Conservation (phyloP, 306 rosid species). For the Abrus pulchellus region DNA sequence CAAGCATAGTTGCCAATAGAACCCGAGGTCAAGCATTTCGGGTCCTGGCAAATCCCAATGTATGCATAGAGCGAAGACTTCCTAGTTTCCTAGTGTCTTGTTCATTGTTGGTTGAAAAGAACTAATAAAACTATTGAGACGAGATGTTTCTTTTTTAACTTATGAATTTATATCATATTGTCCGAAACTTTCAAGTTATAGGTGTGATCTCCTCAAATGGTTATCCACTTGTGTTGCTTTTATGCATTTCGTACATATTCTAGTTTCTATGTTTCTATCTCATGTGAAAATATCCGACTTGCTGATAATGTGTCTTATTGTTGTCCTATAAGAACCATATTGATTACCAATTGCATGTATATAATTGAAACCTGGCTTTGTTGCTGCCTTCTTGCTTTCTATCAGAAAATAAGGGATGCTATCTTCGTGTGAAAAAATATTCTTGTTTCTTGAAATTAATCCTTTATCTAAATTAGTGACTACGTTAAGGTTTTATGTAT, state of each 20-base stretch:
- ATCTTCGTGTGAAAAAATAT: constrained; percentile 10
- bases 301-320: constrained; percentile 16
- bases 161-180: neutral
- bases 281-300: constrained; percentile 12
- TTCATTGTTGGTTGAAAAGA: constrained; percentile 32
- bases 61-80: constrained; percentile 61
- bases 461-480: constrained; percentile 14
- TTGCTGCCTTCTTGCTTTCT: constrained; percentile 30
- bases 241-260: neutral
- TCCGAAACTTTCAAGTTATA: constrained; percentile 25
- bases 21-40: constrained; percentile 72
- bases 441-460: neutral
- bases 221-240: constrained; percentile 25
- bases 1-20: constrained; percentile 55
- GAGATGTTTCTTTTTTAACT: constrained; percentile 28
- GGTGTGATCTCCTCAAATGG: constrained; percentile 1
- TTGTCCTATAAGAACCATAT: constrained; percentile 4
- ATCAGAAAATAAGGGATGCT: constrained; percentile 28
- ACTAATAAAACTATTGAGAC: constrained; percentile 13
- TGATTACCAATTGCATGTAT: constrained; percentile 21
- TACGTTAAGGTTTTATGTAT: neutral
- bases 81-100: constrained; percentile 25
- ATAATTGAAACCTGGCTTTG: constrained; percentile 8
- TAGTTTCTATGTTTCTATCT: constrained; percentile 5
- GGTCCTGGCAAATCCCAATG: constrained; percentile 79